A percentile compares a stretch with the other conserved stretches of the same genome.
Conservation (phyloP, 139 green algal species). For the Chlorokybus atmophyticus region DNA sequence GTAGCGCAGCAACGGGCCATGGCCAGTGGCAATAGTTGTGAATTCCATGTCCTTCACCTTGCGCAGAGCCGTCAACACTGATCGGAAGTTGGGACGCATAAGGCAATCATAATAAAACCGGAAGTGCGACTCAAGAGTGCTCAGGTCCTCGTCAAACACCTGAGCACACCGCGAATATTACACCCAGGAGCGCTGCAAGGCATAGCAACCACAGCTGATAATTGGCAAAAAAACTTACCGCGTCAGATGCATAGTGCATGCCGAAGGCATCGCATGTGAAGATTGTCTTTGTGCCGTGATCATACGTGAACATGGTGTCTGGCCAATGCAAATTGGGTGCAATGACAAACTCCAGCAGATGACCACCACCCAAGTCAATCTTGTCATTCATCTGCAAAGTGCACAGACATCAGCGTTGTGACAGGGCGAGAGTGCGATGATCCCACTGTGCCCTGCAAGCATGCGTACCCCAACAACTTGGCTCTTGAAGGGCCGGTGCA, state of each 20-base stretch:
- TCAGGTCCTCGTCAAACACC: constrained; percentile 34
- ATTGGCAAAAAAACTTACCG: constrained; percentile 23
- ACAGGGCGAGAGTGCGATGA: no score
- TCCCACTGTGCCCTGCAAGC: no score
- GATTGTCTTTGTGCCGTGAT: constrained; percentile 70
- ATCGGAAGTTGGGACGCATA: constrained; percentile 83
- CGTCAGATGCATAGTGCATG: constrained; percentile 80
- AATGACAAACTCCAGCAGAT: constrained; percentile 89
- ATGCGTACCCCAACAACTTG: constrained; percentile 22
- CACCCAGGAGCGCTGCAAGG: background rate
- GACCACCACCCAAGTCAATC: constrained; percentile 69
- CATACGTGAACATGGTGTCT: constrained; percentile 87
- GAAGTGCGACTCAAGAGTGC: constrained; percentile 43
- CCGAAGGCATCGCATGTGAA: constrained; percentile 97
- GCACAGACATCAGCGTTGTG: no score
- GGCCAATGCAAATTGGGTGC: constrained; percentile 95
- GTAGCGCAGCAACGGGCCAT: constrained; percentile 39
- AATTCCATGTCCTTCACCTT: constrained; percentile 54
- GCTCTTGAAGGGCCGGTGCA: constrained; percentile 31
- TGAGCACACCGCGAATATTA: constrained; percentile 1
- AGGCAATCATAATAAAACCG: constrained; percentile 98
- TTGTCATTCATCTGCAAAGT: constrained; percentile 60
- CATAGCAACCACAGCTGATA: background rate
- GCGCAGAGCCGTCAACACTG: constrained; percentile 72
- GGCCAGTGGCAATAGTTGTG: constrained; percentile 67